Conservation (phyloP, 352 stramenopile species). For the Globisporangium barbulae region DNA sequence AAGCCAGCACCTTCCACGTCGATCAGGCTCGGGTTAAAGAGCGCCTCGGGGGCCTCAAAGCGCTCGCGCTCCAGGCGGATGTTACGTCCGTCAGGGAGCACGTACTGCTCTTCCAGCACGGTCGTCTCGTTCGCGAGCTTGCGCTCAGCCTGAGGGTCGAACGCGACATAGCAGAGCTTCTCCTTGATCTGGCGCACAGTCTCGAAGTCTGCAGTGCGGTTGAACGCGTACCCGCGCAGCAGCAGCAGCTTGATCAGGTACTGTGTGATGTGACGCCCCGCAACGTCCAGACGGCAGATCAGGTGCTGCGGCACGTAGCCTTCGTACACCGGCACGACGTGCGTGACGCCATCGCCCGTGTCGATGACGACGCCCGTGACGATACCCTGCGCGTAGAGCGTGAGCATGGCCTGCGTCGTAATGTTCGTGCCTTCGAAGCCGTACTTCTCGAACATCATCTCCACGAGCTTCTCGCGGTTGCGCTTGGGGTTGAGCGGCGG, state of each 20-base stretch:
- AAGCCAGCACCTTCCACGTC: conserved; percentile 95
- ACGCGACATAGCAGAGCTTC: conserved; percentile 92
- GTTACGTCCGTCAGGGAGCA: conserved; percentile 96
- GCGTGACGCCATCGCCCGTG: conserved; percentile 88
- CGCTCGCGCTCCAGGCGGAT: conserved; percentile 94
- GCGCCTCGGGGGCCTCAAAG: conserved; percentile 93
- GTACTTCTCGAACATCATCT: conserved; percentile 95
- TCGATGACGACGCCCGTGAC: conserved; percentile 92
- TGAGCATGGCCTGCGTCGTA: conserved; percentile 92
- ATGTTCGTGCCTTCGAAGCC: conserved; percentile 89
- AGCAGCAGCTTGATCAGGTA: conserved; percentile 92
- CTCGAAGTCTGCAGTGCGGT: conserved; percentile 91
- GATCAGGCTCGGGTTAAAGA: conserved; percentile 97
- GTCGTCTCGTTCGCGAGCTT: conserved; percentile 90
- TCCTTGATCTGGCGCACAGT: conserved; percentile 94
- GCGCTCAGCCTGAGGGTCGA: conserved; percentile 85
- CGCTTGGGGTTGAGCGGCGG: conserved; percentile 90
- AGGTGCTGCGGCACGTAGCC: conserved; percentile 89
- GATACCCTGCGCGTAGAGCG: conserved; percentile 90
- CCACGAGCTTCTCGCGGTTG: conserved; percentile 90
- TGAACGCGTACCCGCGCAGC: conserved; percentile 90
- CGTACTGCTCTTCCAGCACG: conserved; percentile 90
- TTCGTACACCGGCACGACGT: conserved; percentile 91
- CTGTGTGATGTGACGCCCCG: conserved; percentile 85
- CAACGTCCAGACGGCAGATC: conserved; percentile 90